phyloP scores from a whole-genome alignment of 2,329 filamentous ascomycete genomes.

The Aspergillus alliaceus region DNA sequence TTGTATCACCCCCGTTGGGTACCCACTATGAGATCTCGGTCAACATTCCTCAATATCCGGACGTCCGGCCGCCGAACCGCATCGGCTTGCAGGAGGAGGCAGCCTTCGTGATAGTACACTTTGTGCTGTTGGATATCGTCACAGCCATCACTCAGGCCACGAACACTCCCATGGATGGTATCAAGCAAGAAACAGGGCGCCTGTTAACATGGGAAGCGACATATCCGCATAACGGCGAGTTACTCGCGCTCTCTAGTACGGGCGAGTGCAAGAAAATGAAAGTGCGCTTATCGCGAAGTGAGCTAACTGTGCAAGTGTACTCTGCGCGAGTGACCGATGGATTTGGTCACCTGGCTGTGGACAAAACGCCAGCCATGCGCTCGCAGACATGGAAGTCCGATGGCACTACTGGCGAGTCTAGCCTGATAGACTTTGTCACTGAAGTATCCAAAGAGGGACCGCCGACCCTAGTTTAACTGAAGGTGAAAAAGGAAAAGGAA shows the following conservation, averaged over 20 bases:
- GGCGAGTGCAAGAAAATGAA: slow-evolving; percentile 33
- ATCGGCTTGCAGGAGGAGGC: slow-evolving; percentile 36
- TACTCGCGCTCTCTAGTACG: slow-evolving; percentile 22
- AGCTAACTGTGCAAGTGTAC: slow-evolving; percentile 25
- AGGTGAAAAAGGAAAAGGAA: neutral
- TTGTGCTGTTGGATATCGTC: slow-evolving; percentile 41
- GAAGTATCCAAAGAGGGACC: slow-evolving; percentile 12
- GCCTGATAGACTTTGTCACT: slow-evolving; percentile 29
- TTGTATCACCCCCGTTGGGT: slow-evolving; percentile 33
- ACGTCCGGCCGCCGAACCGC: slow-evolving; percentile 33
- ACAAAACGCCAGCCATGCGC: slow-evolving; percentile 11
- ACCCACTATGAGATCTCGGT: slow-evolving; percentile 41
- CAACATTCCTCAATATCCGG: slow-evolving; percentile 29
- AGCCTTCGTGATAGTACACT: slow-evolving; percentile 33
- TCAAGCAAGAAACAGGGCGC: neutral
- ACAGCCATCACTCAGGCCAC: slow-evolving; percentile 24
- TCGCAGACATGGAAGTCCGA: slow-evolving; percentile 26
- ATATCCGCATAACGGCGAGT: slow-evolving; percentile 38
- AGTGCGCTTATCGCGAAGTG: slow-evolving; percentile 27
- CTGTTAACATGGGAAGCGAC: slow-evolving; percentile 28
- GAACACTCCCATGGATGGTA: neutral
- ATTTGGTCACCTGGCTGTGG: slow-evolving; percentile 7
- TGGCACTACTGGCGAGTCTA: slow-evolving; percentile 1
- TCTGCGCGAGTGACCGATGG: slow-evolving; percentile 18
- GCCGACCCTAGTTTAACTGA: neutral